phyloP scores from a whole-genome alignment of 352 stramenopile species.

The Phytophthora tubulina region DNA sequence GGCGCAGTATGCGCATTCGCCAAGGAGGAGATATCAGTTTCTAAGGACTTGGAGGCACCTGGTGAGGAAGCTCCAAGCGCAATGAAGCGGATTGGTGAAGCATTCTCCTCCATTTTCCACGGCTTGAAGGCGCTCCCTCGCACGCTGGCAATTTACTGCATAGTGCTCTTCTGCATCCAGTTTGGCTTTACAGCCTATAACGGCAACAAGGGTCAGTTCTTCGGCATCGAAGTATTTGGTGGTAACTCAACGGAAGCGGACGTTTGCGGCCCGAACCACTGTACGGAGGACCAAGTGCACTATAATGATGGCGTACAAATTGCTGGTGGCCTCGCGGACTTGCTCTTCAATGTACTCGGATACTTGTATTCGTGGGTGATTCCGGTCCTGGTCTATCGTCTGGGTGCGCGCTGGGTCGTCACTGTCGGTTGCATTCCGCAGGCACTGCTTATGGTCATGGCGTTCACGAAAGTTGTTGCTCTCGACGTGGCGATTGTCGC shows the following conservation, averaged over 20 bases:
- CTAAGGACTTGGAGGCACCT: conserved; percentile 38
- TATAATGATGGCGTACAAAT: conserved; percentile 71
- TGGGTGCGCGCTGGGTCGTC: conserved; percentile 57
- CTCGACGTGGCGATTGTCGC: conserved; percentile 63
- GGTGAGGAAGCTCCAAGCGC: conserved; percentile 25
- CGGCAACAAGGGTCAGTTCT: conserved; percentile 74
- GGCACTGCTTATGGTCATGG: conserved; percentile 61
- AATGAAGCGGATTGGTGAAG: conserved; percentile 42
- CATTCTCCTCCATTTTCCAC: conserved; percentile 57
- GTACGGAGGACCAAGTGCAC: conserved; percentile 41
- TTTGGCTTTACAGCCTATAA: conserved; percentile 76
- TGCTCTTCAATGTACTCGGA: conserved; percentile 64
- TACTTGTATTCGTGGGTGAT: conserved; percentile 64
- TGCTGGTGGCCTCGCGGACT: conserved; percentile 55
- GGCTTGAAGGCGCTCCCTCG: conserved; percentile 57
- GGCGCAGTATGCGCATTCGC: conserved; percentile 65
- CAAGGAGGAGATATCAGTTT: conserved; percentile 46
- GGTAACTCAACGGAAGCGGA: conserved; percentile 59
- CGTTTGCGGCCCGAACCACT: conserved; percentile 42
- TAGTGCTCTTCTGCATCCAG: conserved; percentile 61
- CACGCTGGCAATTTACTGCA: conserved; percentile 56
- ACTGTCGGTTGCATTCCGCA: conserved; percentile 57
- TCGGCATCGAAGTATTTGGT: conserved; percentile 63
- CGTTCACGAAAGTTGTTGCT: conserved; percentile 50
- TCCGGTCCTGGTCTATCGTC: conserved; percentile 51